Evolutionary conservation across 2,329 filamentous ascomycete genomes (phyloP).

Genomic region (Phoma sp.): DNA sequence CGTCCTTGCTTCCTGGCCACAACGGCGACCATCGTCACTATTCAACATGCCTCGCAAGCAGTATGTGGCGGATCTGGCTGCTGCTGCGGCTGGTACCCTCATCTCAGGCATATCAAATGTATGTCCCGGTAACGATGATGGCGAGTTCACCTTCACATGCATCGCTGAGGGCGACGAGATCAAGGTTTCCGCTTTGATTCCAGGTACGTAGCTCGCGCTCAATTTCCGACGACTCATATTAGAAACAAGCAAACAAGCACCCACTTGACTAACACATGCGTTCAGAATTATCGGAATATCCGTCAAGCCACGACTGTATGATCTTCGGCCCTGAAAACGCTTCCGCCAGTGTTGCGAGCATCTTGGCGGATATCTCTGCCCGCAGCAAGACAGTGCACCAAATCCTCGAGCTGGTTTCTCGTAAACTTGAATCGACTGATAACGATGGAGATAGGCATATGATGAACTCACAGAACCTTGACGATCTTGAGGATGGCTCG

Average conservation of each 20-base stretch:
- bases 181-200: constrained; percentile 48
- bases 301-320: constrained; percentile 62
- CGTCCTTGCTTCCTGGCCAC: no score
- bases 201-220: constrained; percentile 27
- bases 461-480: constrained; percentile 46
- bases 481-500: constrained; percentile 39
- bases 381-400: constrained; percentile 56
- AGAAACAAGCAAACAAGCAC: neutral
- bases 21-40: constrained; percentile 3
- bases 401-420: constrained; percentile 56
- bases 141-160: constrained; percentile 68
- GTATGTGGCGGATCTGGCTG: constrained; percentile 66
- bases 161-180: constrained; percentile 37
- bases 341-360: constrained; percentile 49
- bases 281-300: constrained; percentile 67
- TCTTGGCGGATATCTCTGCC: constrained; percentile 55
- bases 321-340: constrained; percentile 60
- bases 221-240: neutral
- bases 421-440: constrained; percentile 42
- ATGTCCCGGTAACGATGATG: constrained; percentile 70
- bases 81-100: constrained; percentile 45
- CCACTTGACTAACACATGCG: neutral
- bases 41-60: constrained; percentile 67
- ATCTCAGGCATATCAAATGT: constrained; percentile 62
- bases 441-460: constrained; percentile 52